A percentile compares a stretch with the other conserved stretches of the same genome.
These are phyloP conservation scores for Xerocomus subilludens DNA, from an alignment of 1,284 basidiomycete species.

Conservation along the genomic window DNA sequence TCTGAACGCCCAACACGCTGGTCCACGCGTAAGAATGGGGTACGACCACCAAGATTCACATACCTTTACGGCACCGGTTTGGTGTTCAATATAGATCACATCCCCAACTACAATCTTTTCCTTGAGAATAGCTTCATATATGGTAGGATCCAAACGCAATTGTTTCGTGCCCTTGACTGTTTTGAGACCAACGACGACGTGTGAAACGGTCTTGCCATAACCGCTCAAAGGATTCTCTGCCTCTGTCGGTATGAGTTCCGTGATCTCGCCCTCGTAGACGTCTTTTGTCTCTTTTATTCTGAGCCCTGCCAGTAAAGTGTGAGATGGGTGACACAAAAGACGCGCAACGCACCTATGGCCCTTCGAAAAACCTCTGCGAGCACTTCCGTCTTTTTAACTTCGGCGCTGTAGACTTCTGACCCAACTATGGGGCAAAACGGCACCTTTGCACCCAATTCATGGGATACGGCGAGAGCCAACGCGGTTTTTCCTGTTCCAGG, in stretches of 20 bases:
- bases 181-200: slow-evolving; percentile 96
- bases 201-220: slow-evolving; percentile 98
- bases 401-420: slow-evolving; percentile 94
- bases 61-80: slow-evolving; percentile 97
- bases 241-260: slow-evolving; percentile 95
- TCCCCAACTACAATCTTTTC: slow-evolving; percentile 98
- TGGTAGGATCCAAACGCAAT: slow-evolving; percentile 91
- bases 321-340: too few species aligned
- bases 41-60: too few species aligned
- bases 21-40: too few species aligned
- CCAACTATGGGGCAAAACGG: slow-evolving; percentile 99
- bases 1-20: too few species aligned
- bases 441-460: slow-evolving; percentile 94
- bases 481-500: slow-evolving; percentile 97
- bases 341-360: slow-evolving; percentile 83
- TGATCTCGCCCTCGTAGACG: slow-evolving; percentile 98
- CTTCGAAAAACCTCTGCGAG: slow-evolving; percentile 95
- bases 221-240: slow-evolving; percentile 95
- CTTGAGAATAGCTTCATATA: slow-evolving; percentile 98
- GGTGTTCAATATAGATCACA: slow-evolving; percentile 95
- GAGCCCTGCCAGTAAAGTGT: slow-evolving; percentile 66
- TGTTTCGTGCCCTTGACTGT: slow-evolving; percentile 99
- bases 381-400: slow-evolving; percentile 99
- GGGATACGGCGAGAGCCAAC: slow-evolving; percentile 91
- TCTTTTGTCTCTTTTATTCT: slow-evolving; percentile 99